phyloP scores from a whole-genome alignment of 768 basidiomycete species.

The Leccinum disarticulatum region DNA sequence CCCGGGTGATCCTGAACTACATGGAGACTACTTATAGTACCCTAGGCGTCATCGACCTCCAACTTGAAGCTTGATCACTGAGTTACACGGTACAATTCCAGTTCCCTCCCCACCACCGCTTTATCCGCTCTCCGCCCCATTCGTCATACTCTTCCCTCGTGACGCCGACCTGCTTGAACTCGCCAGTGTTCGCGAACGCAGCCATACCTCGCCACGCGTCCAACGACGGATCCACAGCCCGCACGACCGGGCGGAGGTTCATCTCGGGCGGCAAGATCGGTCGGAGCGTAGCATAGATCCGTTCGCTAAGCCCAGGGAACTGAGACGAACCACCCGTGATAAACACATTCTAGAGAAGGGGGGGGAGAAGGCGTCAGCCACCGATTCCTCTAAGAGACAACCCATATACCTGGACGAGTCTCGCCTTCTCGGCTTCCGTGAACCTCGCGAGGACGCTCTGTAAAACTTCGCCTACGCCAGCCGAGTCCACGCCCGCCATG shows the following conservation, averaged over 20 bases:
- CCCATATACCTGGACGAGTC: constrained; percentile 68
- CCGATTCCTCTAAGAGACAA: too few species aligned
- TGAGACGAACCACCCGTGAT: constrained; percentile 82
- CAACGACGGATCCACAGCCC: constrained; percentile 61
- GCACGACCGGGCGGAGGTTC: constrained; percentile 54
- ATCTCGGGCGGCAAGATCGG: constrained; percentile 86
- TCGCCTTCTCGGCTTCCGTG: constrained; percentile 59
- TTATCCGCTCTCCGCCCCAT: constrained; percentile 82
- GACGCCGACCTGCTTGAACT: constrained; percentile 56
- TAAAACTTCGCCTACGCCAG: constrained; percentile 90
- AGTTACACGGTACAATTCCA: constrained; percentile 50
- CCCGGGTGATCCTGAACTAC: too few species aligned
- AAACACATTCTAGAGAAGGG: constrained; percentile 74
- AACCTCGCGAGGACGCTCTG: constrained; percentile 81
- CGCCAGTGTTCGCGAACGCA: constrained; percentile 57
- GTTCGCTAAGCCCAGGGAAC: constrained; percentile 64
- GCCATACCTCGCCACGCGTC: constrained; percentile 97
- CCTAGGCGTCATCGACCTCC: too few species aligned
- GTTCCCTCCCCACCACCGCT: constrained; percentile 92
- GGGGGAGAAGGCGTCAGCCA: background rate
- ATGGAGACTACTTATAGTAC: too few species aligned
- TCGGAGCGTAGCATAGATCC: constrained; percentile 72
- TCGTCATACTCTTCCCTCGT: constrained; percentile 87
- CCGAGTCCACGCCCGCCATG: constrained; percentile 95
- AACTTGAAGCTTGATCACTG: background rate